Evolutionary conservation across 129 eudicot species (phyloP).

Genomic region (Tanacetum coccineum): DNA sequence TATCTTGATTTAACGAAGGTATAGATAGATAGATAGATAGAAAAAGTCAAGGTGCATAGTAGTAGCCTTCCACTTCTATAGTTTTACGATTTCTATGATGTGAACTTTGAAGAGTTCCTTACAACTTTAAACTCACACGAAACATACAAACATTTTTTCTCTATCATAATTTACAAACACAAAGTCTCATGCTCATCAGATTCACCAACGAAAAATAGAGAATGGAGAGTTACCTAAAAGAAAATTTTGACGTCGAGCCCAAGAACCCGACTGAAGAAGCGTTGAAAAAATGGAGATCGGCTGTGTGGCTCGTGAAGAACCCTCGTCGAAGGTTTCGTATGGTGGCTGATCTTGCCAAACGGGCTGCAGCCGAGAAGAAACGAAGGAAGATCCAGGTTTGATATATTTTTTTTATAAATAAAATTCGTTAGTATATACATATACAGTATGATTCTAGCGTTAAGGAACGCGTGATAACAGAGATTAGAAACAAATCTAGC

Average conservation of each 20-base stretch:
- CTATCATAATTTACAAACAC: slow-evolving; percentile 10
- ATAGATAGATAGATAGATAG: too few species aligned
- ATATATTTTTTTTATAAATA: background rate
- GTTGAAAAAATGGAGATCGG: slow-evolving; percentile 69
- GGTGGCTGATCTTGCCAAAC: slow-evolving; percentile 93
- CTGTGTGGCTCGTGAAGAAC: slow-evolving; percentile 88
- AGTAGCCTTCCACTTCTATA: slow-evolving; percentile 30
- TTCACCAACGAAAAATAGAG: background rate
- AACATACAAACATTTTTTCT: background rate
- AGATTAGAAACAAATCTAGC: background rate
- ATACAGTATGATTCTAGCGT: background rate
- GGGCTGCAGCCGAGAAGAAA: slow-evolving; percentile 70
- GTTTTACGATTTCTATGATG: slow-evolving; percentile 18
- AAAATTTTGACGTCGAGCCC: slow-evolving; percentile 69
- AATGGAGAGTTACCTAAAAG: slow-evolving; percentile 69
- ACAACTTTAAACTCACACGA: slow-evolving; percentile 10
- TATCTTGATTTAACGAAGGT: too few species aligned
- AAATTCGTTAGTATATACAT: background rate
- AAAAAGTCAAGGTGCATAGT: slow-evolving; percentile 28
- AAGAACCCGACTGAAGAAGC: slow-evolving; percentile 89
- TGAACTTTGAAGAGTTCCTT: slow-evolving; percentile 27
- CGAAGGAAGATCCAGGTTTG: slow-evolving; percentile 73
- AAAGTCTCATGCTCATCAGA: slow-evolving; percentile 21
- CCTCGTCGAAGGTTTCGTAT: slow-evolving; percentile 89
- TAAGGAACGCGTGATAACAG: background rate